Conservation (phyloP, 768 basidiomycete genomes). For the Rhodocollybia butyracea region DNA sequence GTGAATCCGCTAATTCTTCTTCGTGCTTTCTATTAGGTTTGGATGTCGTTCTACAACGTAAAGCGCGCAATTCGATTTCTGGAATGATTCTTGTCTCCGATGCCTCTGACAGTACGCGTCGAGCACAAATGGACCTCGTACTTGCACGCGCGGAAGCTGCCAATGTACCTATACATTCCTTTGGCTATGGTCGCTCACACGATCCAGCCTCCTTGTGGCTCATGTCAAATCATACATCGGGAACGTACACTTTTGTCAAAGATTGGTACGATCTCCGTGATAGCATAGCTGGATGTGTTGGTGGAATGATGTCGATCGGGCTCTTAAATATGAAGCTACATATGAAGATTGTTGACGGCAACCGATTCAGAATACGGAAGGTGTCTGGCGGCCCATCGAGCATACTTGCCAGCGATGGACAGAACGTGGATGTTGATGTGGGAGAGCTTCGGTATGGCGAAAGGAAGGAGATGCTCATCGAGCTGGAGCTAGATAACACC, state of each 20-base stretch:
- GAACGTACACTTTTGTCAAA: constrained; percentile 97
- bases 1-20: too few species aligned
- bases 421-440: constrained; percentile 92
- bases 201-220: constrained; percentile 98
- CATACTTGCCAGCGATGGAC: constrained; percentile 87
- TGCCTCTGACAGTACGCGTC: constrained; percentile 85
- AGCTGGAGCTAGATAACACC: constrained; percentile 86
- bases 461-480: constrained; percentile 94
- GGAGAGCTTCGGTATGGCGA: constrained; percentile 96
- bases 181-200: constrained; percentile 95
- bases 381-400: constrained; percentile 87
- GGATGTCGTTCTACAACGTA: constrained; percentile 93
- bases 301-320: constrained; percentile 96
- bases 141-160: constrained; percentile 96
- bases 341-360: constrained; percentile 86
- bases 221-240: constrained; percentile 96
- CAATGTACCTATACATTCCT: constrained; percentile 93
- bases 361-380: constrained; percentile 91
- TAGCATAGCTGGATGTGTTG: constrained; percentile 90
- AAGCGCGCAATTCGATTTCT: constrained; percentile 83
- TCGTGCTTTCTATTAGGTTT: constrained; percentile 49
- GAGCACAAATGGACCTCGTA: constrained; percentile 97
- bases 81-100: constrained; percentile 94
- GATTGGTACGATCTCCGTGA: constrained; percentile 96
- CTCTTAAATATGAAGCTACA: constrained; percentile 92